phyloP scores from a whole-genome alignment of 208 protist species.

The Crithidia expoeki region DNA sequence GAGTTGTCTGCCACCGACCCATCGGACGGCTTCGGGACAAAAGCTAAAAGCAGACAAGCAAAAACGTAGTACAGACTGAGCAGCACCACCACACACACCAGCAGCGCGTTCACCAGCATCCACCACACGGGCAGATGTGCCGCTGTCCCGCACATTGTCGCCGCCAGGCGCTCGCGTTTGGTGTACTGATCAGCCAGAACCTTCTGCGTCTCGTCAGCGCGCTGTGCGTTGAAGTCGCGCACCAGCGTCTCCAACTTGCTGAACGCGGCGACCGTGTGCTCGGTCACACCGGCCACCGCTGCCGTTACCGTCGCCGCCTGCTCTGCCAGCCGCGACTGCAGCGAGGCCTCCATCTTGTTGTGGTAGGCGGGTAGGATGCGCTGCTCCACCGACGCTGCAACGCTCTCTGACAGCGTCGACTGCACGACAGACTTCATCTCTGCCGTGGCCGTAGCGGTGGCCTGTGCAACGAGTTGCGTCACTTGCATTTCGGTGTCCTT shows the following conservation, averaged over 20 bases:
- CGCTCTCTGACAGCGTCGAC: conserved; percentile 19
- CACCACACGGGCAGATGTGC: conserved; percentile 48
- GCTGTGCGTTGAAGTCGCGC: conserved; percentile 10
- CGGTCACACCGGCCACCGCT: conserved; percentile 3
- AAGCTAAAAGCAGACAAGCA: conserved; percentile 71
- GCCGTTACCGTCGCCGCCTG: conserved; percentile 18
- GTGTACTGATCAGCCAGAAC: background rate
- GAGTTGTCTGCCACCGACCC: background rate
- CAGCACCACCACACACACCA: conserved; percentile 48
- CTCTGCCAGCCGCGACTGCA: conserved; percentile 12
- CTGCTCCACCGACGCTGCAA: conserved; percentile 19
- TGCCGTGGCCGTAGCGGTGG: conserved; percentile 8
- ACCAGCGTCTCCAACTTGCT: conserved; percentile 19
- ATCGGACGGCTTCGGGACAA: conserved; percentile 58
- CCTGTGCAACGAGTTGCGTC: conserved; percentile 18
- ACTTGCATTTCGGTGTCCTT: conserved; percentile 10
- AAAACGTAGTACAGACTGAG: conserved; percentile 70
- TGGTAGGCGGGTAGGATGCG: conserved; percentile 23
- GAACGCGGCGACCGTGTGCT: conserved; percentile 23
- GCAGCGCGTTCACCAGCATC: conserved; percentile 46
- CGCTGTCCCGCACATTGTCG: background rate
- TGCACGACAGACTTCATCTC: conserved; percentile 21
- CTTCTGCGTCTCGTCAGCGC: conserved; percentile 4
- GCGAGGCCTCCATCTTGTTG: conserved; percentile 9
- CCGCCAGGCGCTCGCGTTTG: background rate